Evolutionary conservation across 2,329 filamentous ascomycete genomes (phyloP).

Genomic region (Achaetomium macrosporum): DNA sequence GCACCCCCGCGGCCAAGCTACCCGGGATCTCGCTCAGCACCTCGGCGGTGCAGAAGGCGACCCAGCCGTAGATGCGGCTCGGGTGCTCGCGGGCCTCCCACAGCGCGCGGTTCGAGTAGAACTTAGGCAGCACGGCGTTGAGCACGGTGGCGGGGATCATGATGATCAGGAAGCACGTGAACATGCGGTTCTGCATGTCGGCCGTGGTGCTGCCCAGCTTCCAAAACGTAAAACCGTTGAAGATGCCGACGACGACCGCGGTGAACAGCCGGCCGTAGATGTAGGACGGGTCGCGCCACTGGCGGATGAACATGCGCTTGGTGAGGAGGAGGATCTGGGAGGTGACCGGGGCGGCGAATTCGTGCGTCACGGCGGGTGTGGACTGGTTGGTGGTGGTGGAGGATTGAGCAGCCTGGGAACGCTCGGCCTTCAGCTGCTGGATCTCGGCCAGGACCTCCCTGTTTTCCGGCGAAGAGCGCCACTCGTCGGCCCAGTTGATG

Average conservation of each 20-base stretch:
- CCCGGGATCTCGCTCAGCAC: constrained; percentile 68
- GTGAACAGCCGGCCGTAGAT: constrained; percentile 56
- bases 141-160: constrained; percentile 70
- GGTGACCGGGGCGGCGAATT: constrained; percentile 56
- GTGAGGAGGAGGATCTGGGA: constrained; percentile 50
- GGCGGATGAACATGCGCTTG: constrained; percentile 53
- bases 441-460: constrained; percentile 30
- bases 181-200: constrained; percentile 65
- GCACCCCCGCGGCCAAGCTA: constrained; percentile 55
- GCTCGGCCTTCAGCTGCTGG: constrained; percentile 39
- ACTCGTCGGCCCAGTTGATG: constrained; percentile 34
- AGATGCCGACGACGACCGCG: constrained; percentile 57
- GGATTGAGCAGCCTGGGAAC: constrained; percentile 13
- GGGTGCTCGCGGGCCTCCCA: constrained; percentile 68
- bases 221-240: constrained; percentile 68
- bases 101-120: constrained; percentile 58
- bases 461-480: constrained; percentile 32
- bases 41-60: constrained; percentile 60
- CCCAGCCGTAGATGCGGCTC: constrained; percentile 76
- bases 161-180: constrained; percentile 71
- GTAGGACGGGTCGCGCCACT: constrained; percentile 63
- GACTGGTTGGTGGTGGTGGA: constrained; percentile 27
- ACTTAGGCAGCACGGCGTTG: constrained; percentile 70
- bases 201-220: constrained; percentile 50
- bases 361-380: constrained; percentile 39